These are phyloP conservation scores for Talaromyces liani DNA, from an alignment of 495 filamentous ascomycete species.

Conservation along the genomic window DNA sequence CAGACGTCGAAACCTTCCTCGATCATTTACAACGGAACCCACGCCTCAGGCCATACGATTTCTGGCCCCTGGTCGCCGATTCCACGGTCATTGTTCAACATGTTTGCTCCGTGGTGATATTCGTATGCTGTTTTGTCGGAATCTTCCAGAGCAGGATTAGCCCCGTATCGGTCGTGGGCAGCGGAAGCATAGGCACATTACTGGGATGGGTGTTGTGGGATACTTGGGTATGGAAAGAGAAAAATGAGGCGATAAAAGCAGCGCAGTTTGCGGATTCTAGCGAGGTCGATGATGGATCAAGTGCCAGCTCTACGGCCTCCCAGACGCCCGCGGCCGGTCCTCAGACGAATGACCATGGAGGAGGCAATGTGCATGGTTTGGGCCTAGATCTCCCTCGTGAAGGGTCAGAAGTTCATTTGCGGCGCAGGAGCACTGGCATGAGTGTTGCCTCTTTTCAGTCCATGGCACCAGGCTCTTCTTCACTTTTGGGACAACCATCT, in stretches of 20 bases:
- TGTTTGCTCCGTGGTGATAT: conserved; percentile 87
- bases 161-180: conserved; percentile 78
- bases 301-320: conserved; percentile 35
- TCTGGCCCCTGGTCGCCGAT: conserved; percentile 93
- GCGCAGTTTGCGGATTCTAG: conserved; percentile 22
- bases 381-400: conserved; percentile 34
- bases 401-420: conserved; percentile 18
- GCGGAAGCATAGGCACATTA: conserved; percentile 74
- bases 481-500: background rate
- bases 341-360: conserved; percentile 21
- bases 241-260: conserved; percentile 37
- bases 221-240: conserved; percentile 63
- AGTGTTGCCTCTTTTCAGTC: conserved; percentile 11
- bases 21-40: conserved; percentile 95
- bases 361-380: conserved; percentile 36
- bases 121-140: conserved; percentile 85
- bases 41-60: conserved; percentile 89
- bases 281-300: conserved; percentile 39
- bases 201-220: conserved; percentile 91
- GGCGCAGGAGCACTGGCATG: conserved; percentile 15
- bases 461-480: background rate
- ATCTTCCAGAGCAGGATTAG: conserved; percentile 81
- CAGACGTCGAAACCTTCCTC: conserved; percentile 90
- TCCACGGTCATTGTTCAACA: conserved; percentile 97
- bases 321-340: conserved; percentile 20